Evolutionary conservation across 192 early-diverging fungal genomes (phyloP).

Genomic region (Lunasporangiospora selenospora): DNA sequence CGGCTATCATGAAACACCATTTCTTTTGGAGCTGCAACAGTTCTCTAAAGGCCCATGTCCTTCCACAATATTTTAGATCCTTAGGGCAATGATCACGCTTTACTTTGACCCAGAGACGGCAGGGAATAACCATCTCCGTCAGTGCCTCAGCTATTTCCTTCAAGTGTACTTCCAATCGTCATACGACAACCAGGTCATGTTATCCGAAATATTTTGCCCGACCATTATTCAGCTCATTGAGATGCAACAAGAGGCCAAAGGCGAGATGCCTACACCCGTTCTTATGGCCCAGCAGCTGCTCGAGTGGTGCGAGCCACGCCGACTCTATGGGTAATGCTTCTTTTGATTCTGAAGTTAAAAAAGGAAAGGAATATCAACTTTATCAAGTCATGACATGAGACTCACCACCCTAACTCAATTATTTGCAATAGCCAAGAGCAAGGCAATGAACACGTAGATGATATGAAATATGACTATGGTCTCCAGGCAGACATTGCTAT

Average conservation of each 20-base stretch:
- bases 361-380: no score
- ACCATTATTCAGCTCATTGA: conserved; percentile 18
- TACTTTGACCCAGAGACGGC: conserved; percentile 82
- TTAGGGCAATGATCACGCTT: conserved; percentile 78
- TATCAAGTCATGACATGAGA: no score
- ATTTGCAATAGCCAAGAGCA: no score
- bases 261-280: conserved; percentile 58
- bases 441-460: no score
- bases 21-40: no score
- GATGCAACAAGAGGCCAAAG: conserved; percentile 23
- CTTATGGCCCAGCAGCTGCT: conserved; percentile 78
- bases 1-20: no score
- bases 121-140: conserved; percentile 72
- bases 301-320: conserved; percentile 81
- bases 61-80: conserved; percentile 50
- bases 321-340: conserved; percentile 64
- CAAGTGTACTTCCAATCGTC: conserved; percentile 84
- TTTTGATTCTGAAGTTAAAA: conserved; percentile 28
- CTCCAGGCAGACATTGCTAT: conserved; percentile 66
- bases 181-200: conserved; percentile 68
- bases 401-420: no score
- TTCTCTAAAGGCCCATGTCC: neutral
- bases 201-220: conserved; percentile 62
- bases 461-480: conserved; percentile 50
- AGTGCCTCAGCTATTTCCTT: conserved; percentile 92